Percentiles rank a stretch among this genome's conserved stretches.
phyloP scores from a whole-genome alignment of 2,329 filamentous ascomycete species.

The Akanthomyces muscarius region DNA sequence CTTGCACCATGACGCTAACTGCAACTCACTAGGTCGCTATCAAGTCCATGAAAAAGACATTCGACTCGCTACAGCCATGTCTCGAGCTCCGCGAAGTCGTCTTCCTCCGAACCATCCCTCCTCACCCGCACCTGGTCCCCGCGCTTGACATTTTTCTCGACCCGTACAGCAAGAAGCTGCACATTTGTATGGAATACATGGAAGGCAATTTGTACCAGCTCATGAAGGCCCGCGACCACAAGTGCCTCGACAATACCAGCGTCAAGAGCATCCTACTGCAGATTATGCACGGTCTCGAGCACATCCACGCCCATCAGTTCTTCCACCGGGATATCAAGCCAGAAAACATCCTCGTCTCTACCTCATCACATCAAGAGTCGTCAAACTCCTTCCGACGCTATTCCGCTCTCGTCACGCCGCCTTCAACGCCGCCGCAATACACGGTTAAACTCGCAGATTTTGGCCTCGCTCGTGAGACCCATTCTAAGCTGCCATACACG shows the following conservation, averaged over 20 bases:
- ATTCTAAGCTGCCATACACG: slow-evolving; percentile 93
- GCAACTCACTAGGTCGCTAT: slow-evolving; percentile 72
- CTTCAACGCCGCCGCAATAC: slow-evolving; percentile 88
- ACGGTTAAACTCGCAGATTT: slow-evolving; percentile 99
- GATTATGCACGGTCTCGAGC: slow-evolving; percentile 92
- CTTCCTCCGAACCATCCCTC: slow-evolving; percentile 84
- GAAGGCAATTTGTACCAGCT: slow-evolving; percentile 97
- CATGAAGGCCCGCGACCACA: slow-evolving; percentile 98
- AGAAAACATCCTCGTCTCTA: slow-evolving; percentile 96
- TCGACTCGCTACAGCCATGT: slow-evolving; percentile 86
- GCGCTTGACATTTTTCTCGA: slow-evolving; percentile 98
- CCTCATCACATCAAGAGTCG: slow-evolving; percentile 77
- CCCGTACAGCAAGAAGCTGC: slow-evolving; percentile 90
- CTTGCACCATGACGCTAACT: neutral
- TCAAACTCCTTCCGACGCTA: slow-evolving; percentile 87
- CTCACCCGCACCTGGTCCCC: slow-evolving; percentile 89
- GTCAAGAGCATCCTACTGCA: slow-evolving; percentile 98
- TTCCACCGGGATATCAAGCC: slow-evolving; percentile 99
- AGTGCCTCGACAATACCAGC: slow-evolving; percentile 80
- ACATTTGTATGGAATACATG: slow-evolving; percentile 99
- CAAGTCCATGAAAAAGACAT: slow-evolving; percentile 99
- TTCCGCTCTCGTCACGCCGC: slow-evolving; percentile 87
- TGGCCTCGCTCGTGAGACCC: slow-evolving; percentile 92
- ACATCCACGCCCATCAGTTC: slow-evolving; percentile 95
- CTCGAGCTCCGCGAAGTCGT: slow-evolving; percentile 94